Conservation (phyloP, 164 flowering plant species). For the Dillenia suffruticosa region DNA sequence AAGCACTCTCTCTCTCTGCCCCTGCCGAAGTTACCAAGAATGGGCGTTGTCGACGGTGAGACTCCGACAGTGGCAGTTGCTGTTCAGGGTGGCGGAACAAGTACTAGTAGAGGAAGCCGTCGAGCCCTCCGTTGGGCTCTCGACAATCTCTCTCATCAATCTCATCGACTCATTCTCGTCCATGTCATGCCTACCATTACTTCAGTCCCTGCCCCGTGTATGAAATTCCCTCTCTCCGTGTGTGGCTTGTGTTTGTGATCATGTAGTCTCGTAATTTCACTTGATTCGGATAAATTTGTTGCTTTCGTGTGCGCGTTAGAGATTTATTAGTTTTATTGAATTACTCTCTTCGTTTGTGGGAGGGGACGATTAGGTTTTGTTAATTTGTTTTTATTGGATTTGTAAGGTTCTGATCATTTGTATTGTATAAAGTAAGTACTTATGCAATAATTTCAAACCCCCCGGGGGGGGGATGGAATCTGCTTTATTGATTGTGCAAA, state of each 20-base stretch:
- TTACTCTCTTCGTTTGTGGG: too few relatives aligned
- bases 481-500: too few relatives aligned
- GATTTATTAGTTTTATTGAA: too few relatives aligned
- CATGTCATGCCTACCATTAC: slow-evolving; percentile 68
- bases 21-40: not conserved
- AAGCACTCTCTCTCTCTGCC: too few relatives aligned
- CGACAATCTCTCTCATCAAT: slow-evolving; percentile 45
- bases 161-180: slow-evolving; percentile 52
- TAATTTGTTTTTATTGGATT: too few relatives aligned
- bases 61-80: slow-evolving; percentile 58
- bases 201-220: slow-evolving; percentile 75
- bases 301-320: not conserved
- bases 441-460: too few relatives aligned
- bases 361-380: too few relatives aligned
- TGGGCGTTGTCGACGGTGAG: slow-evolving; percentile 6
- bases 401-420: too few relatives aligned
- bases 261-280: too few relatives aligned
- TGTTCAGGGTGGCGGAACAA: slow-evolving; percentile 30
- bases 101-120: slow-evolving; percentile 43
- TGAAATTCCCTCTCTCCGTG: not conserved
- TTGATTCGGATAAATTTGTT: not conserved
- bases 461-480: too few relatives aligned
- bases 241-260: too few relatives aligned
- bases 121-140: slow-evolving; percentile 78
- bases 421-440: too few relatives aligned